A percentile compares a stretch with the other conserved stretches of the same genome.
Evolutionary conservation across 2,329 filamentous ascomycete species (phyloP).

Genomic region (Neofusicoccum cordaticola): DNA sequence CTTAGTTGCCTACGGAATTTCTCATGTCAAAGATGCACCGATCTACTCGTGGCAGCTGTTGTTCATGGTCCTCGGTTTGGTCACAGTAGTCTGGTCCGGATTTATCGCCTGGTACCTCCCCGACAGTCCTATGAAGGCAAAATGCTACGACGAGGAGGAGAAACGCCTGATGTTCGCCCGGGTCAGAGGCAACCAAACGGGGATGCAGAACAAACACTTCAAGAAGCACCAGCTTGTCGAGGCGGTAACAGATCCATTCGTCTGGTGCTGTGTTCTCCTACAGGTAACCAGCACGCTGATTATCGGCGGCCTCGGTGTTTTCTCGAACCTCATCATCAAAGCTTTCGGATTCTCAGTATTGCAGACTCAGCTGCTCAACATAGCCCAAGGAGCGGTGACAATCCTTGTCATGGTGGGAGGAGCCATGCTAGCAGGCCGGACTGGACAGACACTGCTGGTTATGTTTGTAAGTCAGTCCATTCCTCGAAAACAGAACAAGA

Average conservation of each 20-base stretch:
- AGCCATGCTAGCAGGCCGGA: conserved; percentile 23
- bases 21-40: conserved; percentile 26
- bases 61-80: conserved; percentile 52
- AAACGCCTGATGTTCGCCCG: conserved; percentile 59
- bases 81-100: conserved; percentile 42
- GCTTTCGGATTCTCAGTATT: conserved; percentile 28
- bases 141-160: conserved; percentile 57
- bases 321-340: conserved; percentile 34
- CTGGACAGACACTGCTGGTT: conserved; percentile 22
- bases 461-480: conserved; percentile 23
- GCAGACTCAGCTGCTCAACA: conserved; percentile 30
- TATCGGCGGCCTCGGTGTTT: conserved; percentile 37
- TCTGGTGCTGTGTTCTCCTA: conserved; percentile 25
- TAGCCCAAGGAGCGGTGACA: conserved; percentile 27
- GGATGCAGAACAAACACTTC: conserved; percentile 27
- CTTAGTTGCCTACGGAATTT: conserved; percentile 39
- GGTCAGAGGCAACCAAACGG: conserved; percentile 41
- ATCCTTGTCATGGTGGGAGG: conserved; percentile 27
- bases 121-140: conserved; percentile 61
- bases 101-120: conserved; percentile 43
- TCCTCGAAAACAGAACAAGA: not conserved
- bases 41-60: conserved; percentile 41
- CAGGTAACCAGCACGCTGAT: conserved; percentile 28
- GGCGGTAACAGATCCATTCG: conserved; percentile 24
- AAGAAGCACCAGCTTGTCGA: conserved; percentile 26